Evolutionary conservation across 306 rosid species (phyloP).

Genomic region (Inga leiocalycina): DNA sequence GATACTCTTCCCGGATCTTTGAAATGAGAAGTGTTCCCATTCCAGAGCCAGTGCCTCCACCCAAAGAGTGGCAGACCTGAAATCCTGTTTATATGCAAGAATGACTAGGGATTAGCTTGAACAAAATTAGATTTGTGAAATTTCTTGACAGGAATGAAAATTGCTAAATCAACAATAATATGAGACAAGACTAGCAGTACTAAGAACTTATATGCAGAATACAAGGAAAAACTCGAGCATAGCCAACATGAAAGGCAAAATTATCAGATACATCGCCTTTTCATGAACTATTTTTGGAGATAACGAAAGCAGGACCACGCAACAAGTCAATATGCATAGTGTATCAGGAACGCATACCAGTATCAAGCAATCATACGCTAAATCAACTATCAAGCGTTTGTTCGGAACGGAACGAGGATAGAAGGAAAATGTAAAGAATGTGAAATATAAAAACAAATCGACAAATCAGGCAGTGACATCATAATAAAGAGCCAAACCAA

Average conservation of each 20-base stretch:
- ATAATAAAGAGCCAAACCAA: not conserved
- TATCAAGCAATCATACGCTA: not conserved
- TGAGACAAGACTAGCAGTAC: not conserved
- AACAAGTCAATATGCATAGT: not conserved
- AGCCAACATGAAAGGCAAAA: not conserved
- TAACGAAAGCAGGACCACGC: not conserved
- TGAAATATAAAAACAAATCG: not conserved
- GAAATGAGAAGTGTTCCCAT: slow-evolving; percentile 57
- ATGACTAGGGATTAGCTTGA: slow-evolving; percentile 8
- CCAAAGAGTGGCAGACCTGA: slow-evolving; percentile 60
- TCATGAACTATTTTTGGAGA: not conserved
- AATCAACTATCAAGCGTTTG: not conserved
- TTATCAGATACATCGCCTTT: not conserved
- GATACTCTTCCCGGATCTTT: slow-evolving; percentile 58
- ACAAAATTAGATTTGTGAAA: not conserved
- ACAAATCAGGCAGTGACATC: not conserved
- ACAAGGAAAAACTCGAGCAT: not conserved
- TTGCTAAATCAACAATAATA: not conserved
- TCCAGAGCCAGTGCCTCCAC: slow-evolving; percentile 58
- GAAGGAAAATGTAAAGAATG: not conserved
- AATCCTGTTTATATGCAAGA: slow-evolving; percentile 39
- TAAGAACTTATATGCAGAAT: not conserved
- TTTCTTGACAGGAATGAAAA: not conserved
- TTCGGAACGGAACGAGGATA: not conserved
- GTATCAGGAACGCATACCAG: not conserved